Conservation (phyloP, 768 basidiomycete species). For the Pholiota microspora region DNA sequence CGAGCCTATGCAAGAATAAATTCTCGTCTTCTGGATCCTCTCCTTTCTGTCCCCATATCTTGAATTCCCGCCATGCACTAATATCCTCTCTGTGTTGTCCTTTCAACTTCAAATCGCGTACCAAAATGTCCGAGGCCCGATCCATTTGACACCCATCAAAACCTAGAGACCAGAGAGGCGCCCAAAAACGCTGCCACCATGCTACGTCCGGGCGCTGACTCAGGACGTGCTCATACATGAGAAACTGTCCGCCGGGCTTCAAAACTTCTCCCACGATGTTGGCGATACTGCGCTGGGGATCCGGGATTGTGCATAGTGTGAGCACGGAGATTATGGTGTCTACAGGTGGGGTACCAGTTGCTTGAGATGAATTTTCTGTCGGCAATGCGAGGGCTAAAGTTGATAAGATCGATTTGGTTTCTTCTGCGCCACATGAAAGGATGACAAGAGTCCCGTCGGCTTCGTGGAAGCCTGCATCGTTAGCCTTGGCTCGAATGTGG, state of each 20-base stretch:
- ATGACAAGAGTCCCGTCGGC: slow-evolving; percentile 50
- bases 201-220: slow-evolving; percentile 51
- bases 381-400: slow-evolving; percentile 20
- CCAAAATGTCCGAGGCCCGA: slow-evolving; percentile 49
- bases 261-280: slow-evolving; percentile 49
- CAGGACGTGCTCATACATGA: slow-evolving; percentile 71
- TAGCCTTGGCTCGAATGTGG: slow-evolving; percentile 48
- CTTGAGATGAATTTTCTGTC: slow-evolving; percentile 19
- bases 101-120: slow-evolving; percentile 34
- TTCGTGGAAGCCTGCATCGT: slow-evolving; percentile 49
- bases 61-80: slow-evolving; percentile 30
- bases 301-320: slow-evolving; percentile 65
- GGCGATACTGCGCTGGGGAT: slow-evolving; percentile 45
- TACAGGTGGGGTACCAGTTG: slow-evolving; percentile 23
- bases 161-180: slow-evolving; percentile 57
- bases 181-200: slow-evolving; percentile 74
- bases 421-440: slow-evolving; percentile 62
- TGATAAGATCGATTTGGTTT: slow-evolving; percentile 42
- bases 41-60: slow-evolving; percentile 31
- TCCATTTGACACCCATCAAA: slow-evolving; percentile 68
- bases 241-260: slow-evolving; percentile 58
- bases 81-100: slow-evolving; percentile 25
- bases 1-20: slow-evolving; percentile 64
- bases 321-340: slow-evolving; percentile 66
- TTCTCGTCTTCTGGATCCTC: slow-evolving; percentile 49